Conservation (phyloP, 1,139 yeast species). For the Taiozyma sp. region DNA sequence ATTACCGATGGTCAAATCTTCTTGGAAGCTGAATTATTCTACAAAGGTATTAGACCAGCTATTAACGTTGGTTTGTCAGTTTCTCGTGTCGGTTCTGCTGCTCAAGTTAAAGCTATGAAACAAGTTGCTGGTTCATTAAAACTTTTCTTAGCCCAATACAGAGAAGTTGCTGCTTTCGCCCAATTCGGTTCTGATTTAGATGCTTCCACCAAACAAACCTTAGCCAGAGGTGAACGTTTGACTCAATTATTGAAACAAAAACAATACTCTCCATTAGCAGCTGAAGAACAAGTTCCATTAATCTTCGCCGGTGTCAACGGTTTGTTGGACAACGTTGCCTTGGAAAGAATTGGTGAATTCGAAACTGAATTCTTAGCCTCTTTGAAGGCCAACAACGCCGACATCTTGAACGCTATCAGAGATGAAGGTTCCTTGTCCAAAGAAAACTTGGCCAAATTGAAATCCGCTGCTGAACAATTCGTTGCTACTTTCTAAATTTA, state of each 20-base stretch:
- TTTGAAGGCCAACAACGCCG: slow-evolving; percentile 87
- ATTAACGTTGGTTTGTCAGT: slow-evolving; percentile 99
- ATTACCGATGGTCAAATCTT: slow-evolving; percentile 97
- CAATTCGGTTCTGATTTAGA: slow-evolving; percentile 99
- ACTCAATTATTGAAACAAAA: slow-evolving; percentile 98
- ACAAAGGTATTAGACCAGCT: slow-evolving; percentile 99
- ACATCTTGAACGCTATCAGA: slow-evolving; percentile 77
- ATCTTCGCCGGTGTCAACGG: slow-evolving; percentile 99
- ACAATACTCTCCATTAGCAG: slow-evolving; percentile 95
- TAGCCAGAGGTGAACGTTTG: slow-evolving; percentile 99
- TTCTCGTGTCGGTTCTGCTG: slow-evolving; percentile 99
- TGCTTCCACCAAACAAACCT: slow-evolving; percentile 99
- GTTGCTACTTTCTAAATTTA: slow-evolving; percentile 67
- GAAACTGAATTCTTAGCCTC: slow-evolving; percentile 89
- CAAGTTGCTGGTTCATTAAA: slow-evolving; percentile 99
- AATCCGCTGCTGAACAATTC: slow-evolving; percentile 87
- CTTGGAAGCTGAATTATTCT: slow-evolving; percentile 99
- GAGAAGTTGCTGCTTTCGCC: slow-evolving; percentile 99
- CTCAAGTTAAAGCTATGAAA: slow-evolving; percentile 99
- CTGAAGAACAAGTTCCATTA: slow-evolving; percentile 98
- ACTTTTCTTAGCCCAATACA: slow-evolving; percentile 99
- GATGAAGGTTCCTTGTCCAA: slow-evolving; percentile 87
- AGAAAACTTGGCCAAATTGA: slow-evolving; percentile 83
- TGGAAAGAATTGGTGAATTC: slow-evolving; percentile 84
- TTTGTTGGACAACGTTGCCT: slow-evolving; percentile 84